phyloP scores from a whole-genome alignment of 176 grass and related monocot species.

The Typha latifolia region DNA sequence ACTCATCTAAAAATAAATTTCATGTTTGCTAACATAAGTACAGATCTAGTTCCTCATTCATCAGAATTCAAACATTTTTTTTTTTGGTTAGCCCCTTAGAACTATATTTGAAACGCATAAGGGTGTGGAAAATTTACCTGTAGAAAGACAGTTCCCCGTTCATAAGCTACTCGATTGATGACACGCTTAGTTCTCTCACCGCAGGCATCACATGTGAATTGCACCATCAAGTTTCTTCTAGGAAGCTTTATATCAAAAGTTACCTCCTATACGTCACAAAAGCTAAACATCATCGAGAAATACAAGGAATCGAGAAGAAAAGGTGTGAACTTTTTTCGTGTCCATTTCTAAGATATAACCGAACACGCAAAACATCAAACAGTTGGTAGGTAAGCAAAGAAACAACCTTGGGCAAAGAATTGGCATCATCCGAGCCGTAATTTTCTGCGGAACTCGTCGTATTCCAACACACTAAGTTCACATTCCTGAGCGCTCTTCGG shows the following conservation, averaged over 20 bases:
- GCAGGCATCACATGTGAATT: slow-evolving; percentile 89
- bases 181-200: slow-evolving; percentile 65
- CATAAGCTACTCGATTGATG: slow-evolving; percentile 78
- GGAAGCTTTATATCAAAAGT: slow-evolving; percentile 68
- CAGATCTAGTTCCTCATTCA: too few species aligned
- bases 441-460: slow-evolving; percentile 4
- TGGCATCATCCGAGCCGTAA: slow-evolving; percentile 7
- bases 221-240: slow-evolving; percentile 80
- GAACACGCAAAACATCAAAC: not conserved
- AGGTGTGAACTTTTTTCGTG: not conserved
- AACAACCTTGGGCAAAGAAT: slow-evolving; percentile 21
- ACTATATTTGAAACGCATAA: too few species aligned
- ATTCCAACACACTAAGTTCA: slow-evolving; percentile 18
- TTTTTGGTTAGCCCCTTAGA: too few species aligned
- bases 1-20: too few species aligned
- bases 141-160: slow-evolving; percentile 86
- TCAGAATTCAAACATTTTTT: too few species aligned
- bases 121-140: slow-evolving; percentile 36
- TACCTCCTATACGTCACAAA: slow-evolving; percentile 35
- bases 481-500: slow-evolving; percentile 3
- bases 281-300: not conserved
- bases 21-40: too few species aligned
- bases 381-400: not conserved
- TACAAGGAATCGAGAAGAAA: not conserved
- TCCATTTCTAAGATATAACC: not conserved